These are phyloP conservation scores for Penicillium bialowiezense DNA, from an alignment of 495 filamentous ascomycete species.

Conservation along the genomic window DNA sequence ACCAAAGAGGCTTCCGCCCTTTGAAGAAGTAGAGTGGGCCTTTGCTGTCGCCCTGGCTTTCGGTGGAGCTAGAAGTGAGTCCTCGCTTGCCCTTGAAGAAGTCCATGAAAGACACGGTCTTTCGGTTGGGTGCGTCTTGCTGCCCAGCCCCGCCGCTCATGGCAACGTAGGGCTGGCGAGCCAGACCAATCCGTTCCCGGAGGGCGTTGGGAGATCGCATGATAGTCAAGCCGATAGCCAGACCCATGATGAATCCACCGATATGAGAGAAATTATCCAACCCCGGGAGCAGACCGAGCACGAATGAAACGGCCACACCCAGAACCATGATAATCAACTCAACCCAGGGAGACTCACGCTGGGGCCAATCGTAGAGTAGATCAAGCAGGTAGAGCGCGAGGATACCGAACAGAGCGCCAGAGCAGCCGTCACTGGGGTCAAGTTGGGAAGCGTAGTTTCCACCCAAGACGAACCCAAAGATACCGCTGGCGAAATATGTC, in stretches of 20 bases:
- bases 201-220: slow-evolving; percentile 83
- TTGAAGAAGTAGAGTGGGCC: slow-evolving; percentile 83
- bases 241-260: slow-evolving; percentile 90
- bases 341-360: slow-evolving; percentile 67
- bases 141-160: slow-evolving; percentile 45
- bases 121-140: slow-evolving; percentile 15
- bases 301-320: slow-evolving; percentile 85
- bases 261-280: slow-evolving; percentile 98
- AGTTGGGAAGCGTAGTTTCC: slow-evolving; percentile 84
- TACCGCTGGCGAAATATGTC: slow-evolving; percentile 86
- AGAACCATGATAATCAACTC: slow-evolving; percentile 82
- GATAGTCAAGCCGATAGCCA: slow-evolving; percentile 80
- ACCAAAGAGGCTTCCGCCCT: slow-evolving; percentile 89
- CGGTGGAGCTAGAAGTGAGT: slow-evolving; percentile 9
- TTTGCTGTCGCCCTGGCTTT: slow-evolving; percentile 41
- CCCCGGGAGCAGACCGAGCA: slow-evolving; percentile 86
- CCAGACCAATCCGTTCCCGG: slow-evolving; percentile 66
- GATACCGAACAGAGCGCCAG: slow-evolving; percentile 86
- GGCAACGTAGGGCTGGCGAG: slow-evolving; percentile 64
- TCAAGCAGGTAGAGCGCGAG: slow-evolving; percentile 86
- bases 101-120: slow-evolving; percentile 28
- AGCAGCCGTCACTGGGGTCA: slow-evolving; percentile 82
- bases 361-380: slow-evolving; percentile 84
- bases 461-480: slow-evolving; percentile 94
- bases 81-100: slow-evolving; percentile 41